These are phyloP conservation scores for Metarhizium humberi DNA, from an alignment of 2,329 filamentous ascomycete genomes.

Conservation along the genomic window DNA sequence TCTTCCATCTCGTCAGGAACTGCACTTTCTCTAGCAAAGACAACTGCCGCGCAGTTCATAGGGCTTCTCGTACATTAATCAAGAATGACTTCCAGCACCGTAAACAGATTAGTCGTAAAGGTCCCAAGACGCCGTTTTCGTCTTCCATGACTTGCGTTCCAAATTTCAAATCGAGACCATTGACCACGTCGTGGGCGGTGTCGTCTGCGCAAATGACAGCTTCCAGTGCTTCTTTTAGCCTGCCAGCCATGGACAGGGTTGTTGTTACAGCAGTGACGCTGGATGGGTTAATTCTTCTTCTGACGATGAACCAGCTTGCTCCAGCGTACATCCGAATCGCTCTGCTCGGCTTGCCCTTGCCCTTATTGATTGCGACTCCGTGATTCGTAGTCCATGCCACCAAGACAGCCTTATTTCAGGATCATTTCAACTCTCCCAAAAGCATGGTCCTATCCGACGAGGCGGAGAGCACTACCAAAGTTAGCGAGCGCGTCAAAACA, in stretches of 20 bases:
- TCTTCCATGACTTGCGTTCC: not conserved
- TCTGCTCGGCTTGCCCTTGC: not conserved
- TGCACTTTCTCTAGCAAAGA: not conserved
- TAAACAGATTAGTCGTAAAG: not conserved
- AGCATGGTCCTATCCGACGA: slow-evolving; percentile 84
- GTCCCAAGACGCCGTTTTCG: not conserved
- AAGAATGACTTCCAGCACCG: not conserved
- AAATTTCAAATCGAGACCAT: not conserved
- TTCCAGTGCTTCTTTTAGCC: not conserved
- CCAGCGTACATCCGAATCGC: not conserved
- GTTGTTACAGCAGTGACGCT: too few species aligned
- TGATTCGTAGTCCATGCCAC: not conserved
- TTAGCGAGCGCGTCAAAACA: slow-evolving; percentile 20
- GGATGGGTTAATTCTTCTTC: too few species aligned
- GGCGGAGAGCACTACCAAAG: slow-evolving; percentile 65
- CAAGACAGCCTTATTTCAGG: slow-evolving; percentile 32
- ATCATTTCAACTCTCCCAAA: slow-evolving; percentile 61
- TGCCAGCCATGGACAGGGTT: too few species aligned
- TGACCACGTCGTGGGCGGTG: not conserved
- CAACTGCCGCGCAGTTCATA: not conserved
- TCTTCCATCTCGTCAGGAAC: not conserved
- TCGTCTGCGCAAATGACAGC: not conserved
- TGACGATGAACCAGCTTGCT: too few species aligned
- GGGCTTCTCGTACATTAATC: not conserved
- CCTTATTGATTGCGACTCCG: not conserved